Evolutionary conservation across 2,329 filamentous ascomycete species (phyloP), one percentile per base, ranked within the genome.

Genomic region (Neoarthrinium moseri): DNA sequence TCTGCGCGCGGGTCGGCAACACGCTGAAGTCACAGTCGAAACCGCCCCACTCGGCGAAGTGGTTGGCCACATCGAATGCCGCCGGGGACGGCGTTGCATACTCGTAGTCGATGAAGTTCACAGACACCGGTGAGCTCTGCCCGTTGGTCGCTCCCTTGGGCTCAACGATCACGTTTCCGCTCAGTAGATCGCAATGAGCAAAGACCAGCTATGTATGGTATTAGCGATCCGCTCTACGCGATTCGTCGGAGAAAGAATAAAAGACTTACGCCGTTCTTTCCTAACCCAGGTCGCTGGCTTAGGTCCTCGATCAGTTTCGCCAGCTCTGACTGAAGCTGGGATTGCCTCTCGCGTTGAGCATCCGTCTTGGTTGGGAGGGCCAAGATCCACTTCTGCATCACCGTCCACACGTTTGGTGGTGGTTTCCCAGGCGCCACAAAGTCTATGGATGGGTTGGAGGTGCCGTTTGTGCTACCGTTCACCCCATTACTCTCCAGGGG

Each of bases 1-100:
- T 86, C 57, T 92, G 83, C 17, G 83, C 73, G 51, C 79, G 80
- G 1, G 89, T 94, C 5, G 94, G 94, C 46, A 97, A 78, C 55
- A 86, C 85, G 58, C 72, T 81, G 71, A 88, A 91, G 67, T 97
- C 91, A 74, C 94, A 99, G 58, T 95, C 90, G 61, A 96, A 96
- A 47, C 94, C 94, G 49, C 87, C 91, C 92, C 94, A 99, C 71
- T 99, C 94, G 38, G 94, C 91, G 64, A 99, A 96, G 74, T 99
- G 94, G 71, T 99, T 99, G 41, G 92, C 87, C 56, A 99, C 84
- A 65, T 99, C 94, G 68, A 99, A 99, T 2, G 92, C 91, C 4
- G 91, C 91, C 2, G 92, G 92, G 1, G 91, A 92, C 3, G 94
- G 91, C 4, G 90, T 94, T 12, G 91, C 91, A 68, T 99, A 99